Base-by-base conservation (phyloP, 148 eudicot species). In the Nyssa sinensis region DNA sequence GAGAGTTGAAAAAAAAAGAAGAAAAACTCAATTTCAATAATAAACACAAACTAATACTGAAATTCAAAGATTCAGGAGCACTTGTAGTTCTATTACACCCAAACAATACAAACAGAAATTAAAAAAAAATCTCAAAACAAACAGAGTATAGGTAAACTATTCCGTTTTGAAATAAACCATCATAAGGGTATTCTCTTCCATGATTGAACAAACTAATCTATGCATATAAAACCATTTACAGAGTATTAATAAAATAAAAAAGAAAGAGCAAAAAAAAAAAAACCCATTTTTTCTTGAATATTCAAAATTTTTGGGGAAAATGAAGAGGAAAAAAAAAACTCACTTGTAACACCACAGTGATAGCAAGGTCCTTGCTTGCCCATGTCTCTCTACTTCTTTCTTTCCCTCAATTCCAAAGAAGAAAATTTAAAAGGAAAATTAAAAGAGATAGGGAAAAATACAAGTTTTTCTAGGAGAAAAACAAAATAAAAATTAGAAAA, bases 321-420 rank as follows among this genome's bases (percentile, higher is more conserved):
- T 49, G 39, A 80, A 57, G 55, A 70, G n/a, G n/a, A n/a, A n/a
- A 49, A 77, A 41, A 78, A 82, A 75, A 87, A 86, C 99, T 95
- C 99, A 95, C 99, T 93, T 87, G 99, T 87, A 85, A 91, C 98
- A 90, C 99, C 99, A 93, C 99, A 95, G 89, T 95, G 99, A 89
- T 79, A 85, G 93, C 99, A 95, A 91, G 99, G 99, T 83, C 99
- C 99, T 67, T 95, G 93, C 86, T 95, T 95, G 63, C 96, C 99
- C 99, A 95, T 95, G 41, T 86, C 88, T 55, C 21, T 77, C 71
- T 71, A 82, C 62, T 80, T 29, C 64, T 72, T 78, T 77, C 47
- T 70, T 66, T 53, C 51, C 23, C 74, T 59, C 27, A 75, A 75
- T 75, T 65, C 66, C 32, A 44, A 39, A 55, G 24, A 4, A 57